These are phyloP conservation scores for Capsella rubella DNA, from an alignment of 441 rosid species.

Conservation along the genomic window DNA sequence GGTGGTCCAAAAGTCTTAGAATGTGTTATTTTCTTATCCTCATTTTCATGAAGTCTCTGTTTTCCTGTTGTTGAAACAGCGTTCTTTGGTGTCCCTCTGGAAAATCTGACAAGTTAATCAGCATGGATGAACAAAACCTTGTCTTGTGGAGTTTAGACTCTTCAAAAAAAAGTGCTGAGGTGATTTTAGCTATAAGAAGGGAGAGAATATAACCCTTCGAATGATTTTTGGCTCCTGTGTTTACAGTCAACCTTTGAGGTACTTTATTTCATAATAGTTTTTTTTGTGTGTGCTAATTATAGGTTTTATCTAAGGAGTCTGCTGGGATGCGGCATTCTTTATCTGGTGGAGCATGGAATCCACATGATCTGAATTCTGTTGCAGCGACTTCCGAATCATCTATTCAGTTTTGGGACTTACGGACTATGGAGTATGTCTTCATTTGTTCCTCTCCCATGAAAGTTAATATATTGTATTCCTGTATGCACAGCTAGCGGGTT, in stretches of 20 bases:
- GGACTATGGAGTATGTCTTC: conserved; percentile 74
- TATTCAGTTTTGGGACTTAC: conserved; percentile 83
- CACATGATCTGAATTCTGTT: conserved; percentile 75
- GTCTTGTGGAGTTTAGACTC: conserved; percentile 81
- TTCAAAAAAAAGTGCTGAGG: conserved; percentile 78
- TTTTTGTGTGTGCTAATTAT: conserved; percentile 34
- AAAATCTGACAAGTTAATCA: conserved; percentile 79
- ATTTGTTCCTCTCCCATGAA: conserved; percentile 33
- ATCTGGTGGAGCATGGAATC: conserved; percentile 97
- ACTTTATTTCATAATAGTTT: not conserved
- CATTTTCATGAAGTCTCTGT: not conserved
- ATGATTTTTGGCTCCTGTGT: not conserved
- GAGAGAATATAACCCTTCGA: not conserved
- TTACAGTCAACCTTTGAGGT: not conserved
- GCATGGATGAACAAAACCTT: conserved; percentile 84
- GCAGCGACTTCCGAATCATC: conserved; percentile 87
- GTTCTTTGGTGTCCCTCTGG: conserved; percentile 92
- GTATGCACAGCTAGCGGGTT: not conserved
- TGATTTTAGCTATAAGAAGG: conserved; percentile 34
- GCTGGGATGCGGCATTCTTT: conserved; percentile 83
- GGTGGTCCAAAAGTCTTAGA: conserved; percentile 9
- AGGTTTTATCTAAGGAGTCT: conserved; percentile 85
- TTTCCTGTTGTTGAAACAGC: conserved; percentile 48
- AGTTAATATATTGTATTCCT: not conserved
- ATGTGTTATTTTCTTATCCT: not conserved